Evolutionary conservation across 2,329 filamentous ascomycete species (phyloP).

Genomic region (Xylaria sp.): DNA sequence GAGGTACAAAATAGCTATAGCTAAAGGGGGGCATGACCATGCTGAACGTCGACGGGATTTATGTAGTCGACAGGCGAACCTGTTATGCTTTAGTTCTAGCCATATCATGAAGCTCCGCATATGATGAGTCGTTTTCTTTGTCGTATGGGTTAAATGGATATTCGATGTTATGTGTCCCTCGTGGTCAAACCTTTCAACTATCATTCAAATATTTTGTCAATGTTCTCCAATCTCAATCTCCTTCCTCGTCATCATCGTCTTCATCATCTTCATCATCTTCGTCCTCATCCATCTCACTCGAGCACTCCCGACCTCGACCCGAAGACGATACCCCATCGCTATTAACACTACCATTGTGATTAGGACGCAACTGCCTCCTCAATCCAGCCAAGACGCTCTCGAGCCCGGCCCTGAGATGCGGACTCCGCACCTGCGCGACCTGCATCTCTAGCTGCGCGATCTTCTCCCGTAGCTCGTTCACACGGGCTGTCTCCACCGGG

Average conservation of each 20-base stretch:
- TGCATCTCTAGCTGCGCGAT: constrained; percentile 46
- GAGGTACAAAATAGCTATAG: constrained; percentile 16
- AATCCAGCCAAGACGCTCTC: constrained; percentile 43
- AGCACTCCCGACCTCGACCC: neutral
- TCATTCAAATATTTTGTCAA: too few species aligned
- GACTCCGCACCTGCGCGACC: constrained; percentile 39
- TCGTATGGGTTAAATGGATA: neutral
- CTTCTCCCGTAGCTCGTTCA: constrained; percentile 45
- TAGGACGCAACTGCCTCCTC: constrained; percentile 39
- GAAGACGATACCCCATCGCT: neutral
- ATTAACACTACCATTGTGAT: neutral
- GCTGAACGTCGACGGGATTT: constrained; percentile 9
- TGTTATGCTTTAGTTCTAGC: neutral
- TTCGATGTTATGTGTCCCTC: neutral
- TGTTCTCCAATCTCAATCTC: neutral
- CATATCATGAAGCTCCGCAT: neutral
- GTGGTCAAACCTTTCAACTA: neutral
- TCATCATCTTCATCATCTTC: neutral
- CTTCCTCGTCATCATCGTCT: neutral
- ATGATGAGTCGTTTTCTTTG: constrained; percentile 3
- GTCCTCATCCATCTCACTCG: neutral
- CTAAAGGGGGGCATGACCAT: neutral
- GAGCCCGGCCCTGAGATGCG: constrained; percentile 46
- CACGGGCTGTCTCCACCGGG: constrained; percentile 23
- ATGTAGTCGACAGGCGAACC: constrained; percentile 6